Evolutionary conservation across 2,329 filamentous ascomycete species (phyloP).

Genomic region (Colletotrichum salicis): DNA sequence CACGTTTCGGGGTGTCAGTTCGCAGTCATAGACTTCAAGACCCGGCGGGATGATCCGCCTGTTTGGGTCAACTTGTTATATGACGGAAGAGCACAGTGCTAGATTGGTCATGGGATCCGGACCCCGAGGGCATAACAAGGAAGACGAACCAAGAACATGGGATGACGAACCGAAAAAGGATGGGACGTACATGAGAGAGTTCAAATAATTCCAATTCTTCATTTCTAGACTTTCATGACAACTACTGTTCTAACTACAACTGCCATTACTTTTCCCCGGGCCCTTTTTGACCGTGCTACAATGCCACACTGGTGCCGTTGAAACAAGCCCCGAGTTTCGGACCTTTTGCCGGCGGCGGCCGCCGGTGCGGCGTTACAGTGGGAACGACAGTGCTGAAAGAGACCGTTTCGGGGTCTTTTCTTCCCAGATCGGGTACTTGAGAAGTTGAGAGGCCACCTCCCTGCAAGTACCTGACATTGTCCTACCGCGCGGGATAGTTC

Average conservation of each 20-base stretch:
- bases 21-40: background rate
- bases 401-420: background rate
- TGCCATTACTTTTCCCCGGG: background rate
- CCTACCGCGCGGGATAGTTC: background rate
- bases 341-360: constrained; percentile 11
- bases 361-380: constrained; percentile 2
- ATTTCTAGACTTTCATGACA: background rate
- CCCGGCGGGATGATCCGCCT: background rate
- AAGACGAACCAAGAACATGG: background rate
- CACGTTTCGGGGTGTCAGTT: constrained; percentile 14
- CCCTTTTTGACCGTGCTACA: background rate
- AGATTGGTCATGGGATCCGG: background rate
- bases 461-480: background rate
- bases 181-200: background rate
- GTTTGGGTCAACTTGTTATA: background rate
- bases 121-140: background rate
- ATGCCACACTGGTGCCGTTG: constrained; percentile 12
- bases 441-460: background rate
- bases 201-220: background rate
- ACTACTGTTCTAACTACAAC: background rate
- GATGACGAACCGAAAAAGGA: background rate
- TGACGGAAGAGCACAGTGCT: background rate
- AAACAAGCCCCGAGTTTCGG: constrained; percentile 34
- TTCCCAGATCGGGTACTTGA: background rate
- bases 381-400: background rate